phyloP scores from a whole-genome alignment of 2,329 filamentous ascomycete species.

The Calycina herbarum region DNA sequence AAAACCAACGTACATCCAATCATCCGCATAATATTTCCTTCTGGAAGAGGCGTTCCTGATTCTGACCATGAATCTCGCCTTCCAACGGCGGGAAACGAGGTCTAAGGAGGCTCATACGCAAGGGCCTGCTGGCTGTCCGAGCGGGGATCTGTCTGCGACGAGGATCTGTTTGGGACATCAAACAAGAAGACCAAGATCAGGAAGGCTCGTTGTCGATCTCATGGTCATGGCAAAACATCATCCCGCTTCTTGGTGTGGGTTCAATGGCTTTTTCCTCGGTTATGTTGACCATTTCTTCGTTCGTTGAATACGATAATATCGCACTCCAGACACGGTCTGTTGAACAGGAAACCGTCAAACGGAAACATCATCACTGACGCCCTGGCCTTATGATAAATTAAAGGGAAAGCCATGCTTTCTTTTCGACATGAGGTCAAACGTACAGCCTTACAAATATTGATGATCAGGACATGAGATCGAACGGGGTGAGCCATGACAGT shows the following conservation, averaged over 20 bases:
- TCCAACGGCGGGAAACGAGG: neutral
- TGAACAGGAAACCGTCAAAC: neutral
- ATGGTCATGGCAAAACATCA: neutral
- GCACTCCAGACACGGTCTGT: neutral
- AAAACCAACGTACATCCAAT: neutral
- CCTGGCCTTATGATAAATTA: neutral
- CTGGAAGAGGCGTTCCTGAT: neutral
- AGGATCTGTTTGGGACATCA: slow-evolving; percentile 6
- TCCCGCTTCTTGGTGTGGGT: neutral
- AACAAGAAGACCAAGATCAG: neutral
- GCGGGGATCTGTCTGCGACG: slow-evolving; percentile 6
- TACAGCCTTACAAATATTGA: neutral
- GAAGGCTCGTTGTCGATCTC: neutral
- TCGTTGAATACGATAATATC: neutral
- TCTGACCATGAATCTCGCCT: neutral
- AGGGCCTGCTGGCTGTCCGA: neutral
- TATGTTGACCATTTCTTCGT: neutral
- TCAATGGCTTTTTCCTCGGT: neutral
- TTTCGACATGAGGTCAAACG: neutral
- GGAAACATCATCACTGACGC: neutral
- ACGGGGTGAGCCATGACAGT: neutral
- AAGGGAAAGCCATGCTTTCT: too few species aligned
- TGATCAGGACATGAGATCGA: neutral
- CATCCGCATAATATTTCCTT: neutral
- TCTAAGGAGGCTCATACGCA: neutral